Conservation (phyloP, 306 rosid species). For the Gynostemma pentaphyllum region DNA sequence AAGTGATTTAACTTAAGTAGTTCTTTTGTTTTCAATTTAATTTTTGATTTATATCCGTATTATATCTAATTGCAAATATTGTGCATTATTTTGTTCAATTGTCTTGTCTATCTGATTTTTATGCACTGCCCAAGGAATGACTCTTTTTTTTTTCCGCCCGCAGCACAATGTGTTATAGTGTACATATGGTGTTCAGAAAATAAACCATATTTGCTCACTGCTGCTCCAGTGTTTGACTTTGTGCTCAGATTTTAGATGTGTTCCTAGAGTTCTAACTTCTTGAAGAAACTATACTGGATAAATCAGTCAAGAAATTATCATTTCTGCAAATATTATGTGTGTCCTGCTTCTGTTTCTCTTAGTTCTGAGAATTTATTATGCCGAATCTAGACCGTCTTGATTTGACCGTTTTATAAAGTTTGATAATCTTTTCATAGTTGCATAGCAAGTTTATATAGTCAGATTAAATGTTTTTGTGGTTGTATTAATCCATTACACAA, state of each 20-base stretch:
- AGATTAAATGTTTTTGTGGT: background rate
- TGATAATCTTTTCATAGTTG: background rate
- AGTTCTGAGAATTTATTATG: background rate
- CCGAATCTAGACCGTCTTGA: background rate
- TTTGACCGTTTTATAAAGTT: background rate
- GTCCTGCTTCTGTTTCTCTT: background rate
- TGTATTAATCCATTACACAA: background rate
- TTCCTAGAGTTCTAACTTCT: no score
- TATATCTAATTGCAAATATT: background rate
- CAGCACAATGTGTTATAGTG: background rate
- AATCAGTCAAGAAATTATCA: background rate
- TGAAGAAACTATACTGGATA: background rate
- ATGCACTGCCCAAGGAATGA: background rate
- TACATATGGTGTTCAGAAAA: background rate
- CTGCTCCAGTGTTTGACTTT: background rate
- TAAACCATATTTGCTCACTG: background rate
- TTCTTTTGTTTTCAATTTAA: background rate
- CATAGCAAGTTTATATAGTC: background rate
- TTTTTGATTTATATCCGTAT: background rate
- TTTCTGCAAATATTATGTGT: background rate
- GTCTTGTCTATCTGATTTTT: background rate
- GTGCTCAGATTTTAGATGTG: background rate
- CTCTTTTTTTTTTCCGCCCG: background rate
- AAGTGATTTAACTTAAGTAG: background rate
- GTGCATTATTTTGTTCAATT: background rate